Percentiles rank a stretch among this genome's conserved stretches.
Evolutionary conservation across 768 basidiomycete genomes (phyloP).

Genomic region (Butyriboletus loyo): DNA sequence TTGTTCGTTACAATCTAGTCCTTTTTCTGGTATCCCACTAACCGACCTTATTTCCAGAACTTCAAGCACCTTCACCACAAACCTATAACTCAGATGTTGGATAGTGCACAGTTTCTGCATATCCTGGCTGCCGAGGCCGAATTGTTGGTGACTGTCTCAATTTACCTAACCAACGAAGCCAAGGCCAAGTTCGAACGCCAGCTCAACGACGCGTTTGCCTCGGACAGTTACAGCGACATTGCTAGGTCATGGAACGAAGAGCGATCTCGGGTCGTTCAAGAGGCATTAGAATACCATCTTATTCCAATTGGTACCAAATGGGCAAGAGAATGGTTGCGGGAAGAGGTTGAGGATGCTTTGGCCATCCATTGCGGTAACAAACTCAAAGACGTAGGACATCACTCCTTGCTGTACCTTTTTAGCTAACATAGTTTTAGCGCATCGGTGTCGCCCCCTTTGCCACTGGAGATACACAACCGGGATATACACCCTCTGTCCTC

Average conservation of each 20-base stretch:
- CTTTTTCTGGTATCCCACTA: neutral
- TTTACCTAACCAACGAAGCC: constrained; percentile 61
- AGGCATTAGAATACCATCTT: constrained; percentile 77
- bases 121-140: constrained; percentile 92
- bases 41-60: constrained; percentile 46
- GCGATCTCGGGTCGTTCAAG: constrained; percentile 72
- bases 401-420: neutral
- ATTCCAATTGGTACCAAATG: constrained; percentile 84
- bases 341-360: constrained; percentile 86
- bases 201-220: constrained; percentile 78
- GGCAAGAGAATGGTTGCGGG: constrained; percentile 83
- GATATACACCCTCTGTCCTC: constrained; percentile 75
- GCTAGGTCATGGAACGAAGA: constrained; percentile 91
- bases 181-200: constrained; percentile 68
- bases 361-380: constrained; percentile 63
- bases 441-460: constrained; percentile 78
- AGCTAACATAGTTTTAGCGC: constrained; percentile 47
- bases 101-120: constrained; percentile 79
- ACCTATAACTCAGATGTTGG: constrained; percentile 63
- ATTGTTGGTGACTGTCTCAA: constrained; percentile 73
- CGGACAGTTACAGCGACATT: constrained; percentile 80
- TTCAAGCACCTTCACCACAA: constrained; percentile 94
- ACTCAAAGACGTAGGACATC: constrained; percentile 63
- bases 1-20: constrained; percentile 42
- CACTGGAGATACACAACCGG: constrained; percentile 59